A percentile compares a stretch with the other conserved stretches of the same genome.
These are phyloP conservation scores for Aspergillus sp. DNA, from an alignment of 2,329 filamentous ascomycete species.

Conservation along the genomic window DNA sequence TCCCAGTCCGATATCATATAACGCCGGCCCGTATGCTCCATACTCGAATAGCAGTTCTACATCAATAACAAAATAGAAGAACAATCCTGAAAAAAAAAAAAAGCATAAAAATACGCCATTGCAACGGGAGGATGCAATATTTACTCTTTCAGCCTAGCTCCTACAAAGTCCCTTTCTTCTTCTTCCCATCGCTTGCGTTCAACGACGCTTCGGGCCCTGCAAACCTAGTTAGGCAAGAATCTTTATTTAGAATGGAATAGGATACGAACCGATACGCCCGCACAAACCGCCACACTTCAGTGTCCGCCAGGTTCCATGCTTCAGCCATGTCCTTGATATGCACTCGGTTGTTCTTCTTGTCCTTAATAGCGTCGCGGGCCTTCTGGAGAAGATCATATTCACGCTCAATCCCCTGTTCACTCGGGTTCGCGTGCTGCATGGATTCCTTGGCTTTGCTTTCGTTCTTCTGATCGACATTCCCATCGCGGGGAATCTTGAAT, in stretches of 20 bases:
- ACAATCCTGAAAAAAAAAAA: no score
- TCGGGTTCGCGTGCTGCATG: conserved; percentile 31
- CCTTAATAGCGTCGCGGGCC: conserved; percentile 41
- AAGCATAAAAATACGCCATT: no score
- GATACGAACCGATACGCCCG: conserved; percentile 45
- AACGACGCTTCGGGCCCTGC: conserved; percentile 48
- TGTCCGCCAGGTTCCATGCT: conserved; percentile 56
- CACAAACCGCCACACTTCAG: conserved; percentile 59
- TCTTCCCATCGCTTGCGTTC: conserved; percentile 56
- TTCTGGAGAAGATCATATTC: conserved; percentile 47
- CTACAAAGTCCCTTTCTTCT: conserved; percentile 51
- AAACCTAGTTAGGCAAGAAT: conserved; percentile 1
- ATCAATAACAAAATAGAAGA: no score
- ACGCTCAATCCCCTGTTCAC: conserved; percentile 29
- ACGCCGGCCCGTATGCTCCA: no score
- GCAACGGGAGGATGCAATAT: not conserved
- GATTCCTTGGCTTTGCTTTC: conserved; percentile 27
- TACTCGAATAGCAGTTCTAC: no score
- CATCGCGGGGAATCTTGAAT: conserved; percentile 62
- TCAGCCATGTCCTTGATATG: conserved; percentile 41
- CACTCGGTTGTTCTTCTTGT: conserved; percentile 30
- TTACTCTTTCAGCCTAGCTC: conserved; percentile 28
- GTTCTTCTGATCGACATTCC: conserved; percentile 33
- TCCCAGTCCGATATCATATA: no score
- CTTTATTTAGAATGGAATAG: not conserved